Base-by-base conservation (phyloP, 768 basidiomycete genomes). In the Mycena latifolia region DNA sequence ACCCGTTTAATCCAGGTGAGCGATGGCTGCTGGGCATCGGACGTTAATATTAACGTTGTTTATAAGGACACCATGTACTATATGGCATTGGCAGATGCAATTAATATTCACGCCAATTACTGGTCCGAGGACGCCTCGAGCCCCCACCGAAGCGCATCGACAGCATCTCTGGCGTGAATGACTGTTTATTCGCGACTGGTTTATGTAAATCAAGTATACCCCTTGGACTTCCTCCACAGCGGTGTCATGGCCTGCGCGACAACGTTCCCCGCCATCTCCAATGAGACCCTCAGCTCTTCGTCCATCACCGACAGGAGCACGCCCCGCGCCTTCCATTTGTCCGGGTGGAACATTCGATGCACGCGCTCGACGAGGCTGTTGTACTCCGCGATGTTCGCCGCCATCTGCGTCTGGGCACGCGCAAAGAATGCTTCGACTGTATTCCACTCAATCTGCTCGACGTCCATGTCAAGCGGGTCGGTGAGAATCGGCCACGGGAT, bases 171-270 rank as follows among this genome's bases (percentile, higher is more conserved):
- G 25, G 45, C 59, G 39, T 61, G 35, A 17, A 28, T 37, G 27
- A 61, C 31, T 51, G 27, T 46, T 35, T 52, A 52, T 53, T 52
- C 59, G 31, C 39, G 55, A 56, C 55, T 45, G 39, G 27, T 56
- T 60, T 60, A 41, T 37, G 29, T 55, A 63, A 55, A 47, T 60
- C 51, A 61, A 41, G 60, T 28, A 61, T 64, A 72, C 7, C 55
- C 78, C 56, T 76, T 80, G 8, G 74, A 73, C 39, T 76, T 74
- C 57, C 76, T 77, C 87, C 82, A 89, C 55, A 89, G 73, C 5
- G 87, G 86, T 9, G 87, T 88, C 27, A 88, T 73, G 14, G 88
- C 89, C 68, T 89, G 87, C 18, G 86, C 80, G 2, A 88, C 88
- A 29, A 80, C 85, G 63, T 82, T 90, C 39, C 81, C 83, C 25